Evolutionary conservation across 768 basidiomycete genomes (phyloP).

Genomic region (Solioccasus polychromus): DNA sequence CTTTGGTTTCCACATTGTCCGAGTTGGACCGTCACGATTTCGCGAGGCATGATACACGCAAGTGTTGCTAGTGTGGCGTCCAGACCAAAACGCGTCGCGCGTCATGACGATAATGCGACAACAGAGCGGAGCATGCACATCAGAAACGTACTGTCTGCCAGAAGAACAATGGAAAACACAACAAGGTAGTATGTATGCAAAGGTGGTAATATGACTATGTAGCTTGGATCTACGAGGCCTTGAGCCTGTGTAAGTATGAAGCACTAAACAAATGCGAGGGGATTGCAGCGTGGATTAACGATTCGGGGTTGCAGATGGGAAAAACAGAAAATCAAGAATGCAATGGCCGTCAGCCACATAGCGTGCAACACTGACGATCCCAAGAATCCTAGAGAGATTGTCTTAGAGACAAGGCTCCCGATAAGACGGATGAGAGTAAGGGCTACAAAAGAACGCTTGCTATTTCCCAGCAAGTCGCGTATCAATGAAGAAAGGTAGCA

Average conservation of each 20-base stretch:
- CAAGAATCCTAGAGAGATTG: slow-evolving; percentile 13
- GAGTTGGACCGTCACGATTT: slow-evolving; percentile 80
- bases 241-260: slow-evolving; percentile 34
- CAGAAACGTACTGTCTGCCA: slow-evolving; percentile 9
- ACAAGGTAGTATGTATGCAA: slow-evolving; percentile 22
- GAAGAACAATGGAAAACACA: slow-evolving; percentile 16
- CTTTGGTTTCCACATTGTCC: slow-evolving; percentile 95
- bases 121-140: slow-evolving; percentile 21
- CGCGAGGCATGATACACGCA: slow-evolving; percentile 61
- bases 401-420: slow-evolving; percentile 12
- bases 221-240: slow-evolving; percentile 31
- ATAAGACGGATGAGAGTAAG: slow-evolving; percentile 3
- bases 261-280: slow-evolving; percentile 14
- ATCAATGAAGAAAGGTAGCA: slow-evolving; percentile 23
- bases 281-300: slow-evolving; percentile 14
- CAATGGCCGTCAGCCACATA: slow-evolving; percentile 31
- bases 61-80: slow-evolving; percentile 7
- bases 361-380: slow-evolving; percentile 16
- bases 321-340: slow-evolving; percentile 13
- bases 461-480: slow-evolving; percentile 5
- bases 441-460: slow-evolving; percentile 8
- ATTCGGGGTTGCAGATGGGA: slow-evolving; percentile 3
- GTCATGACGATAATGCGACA: slow-evolving; percentile 1
- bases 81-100: slow-evolving; percentile 9
- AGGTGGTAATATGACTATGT: slow-evolving; percentile 22